Conservation (phyloP, 257 asterid genomes). For the Jaltomata sinuosa region DNA sequence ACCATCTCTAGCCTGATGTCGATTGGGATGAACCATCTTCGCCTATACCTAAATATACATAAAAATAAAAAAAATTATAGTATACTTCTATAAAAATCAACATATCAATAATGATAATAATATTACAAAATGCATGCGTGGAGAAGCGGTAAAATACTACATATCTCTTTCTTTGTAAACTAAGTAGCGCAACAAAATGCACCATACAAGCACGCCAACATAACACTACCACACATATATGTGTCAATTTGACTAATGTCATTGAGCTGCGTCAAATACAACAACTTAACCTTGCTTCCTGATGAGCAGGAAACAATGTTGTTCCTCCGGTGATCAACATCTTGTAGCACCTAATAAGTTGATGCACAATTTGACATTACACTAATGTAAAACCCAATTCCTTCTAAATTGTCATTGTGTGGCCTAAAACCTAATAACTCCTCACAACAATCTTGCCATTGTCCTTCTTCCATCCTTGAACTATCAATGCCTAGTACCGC, state of each 20-base stretch:
- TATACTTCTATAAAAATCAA: conserved; percentile 34
- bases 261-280: conserved; percentile 74
- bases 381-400: conserved; percentile 68
- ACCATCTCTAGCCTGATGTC: no score
- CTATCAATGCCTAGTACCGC: no score
- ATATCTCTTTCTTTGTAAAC: conserved; percentile 36
- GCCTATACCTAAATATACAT: no score
- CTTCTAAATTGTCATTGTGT: conserved; percentile 58
- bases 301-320: conserved; percentile 72
- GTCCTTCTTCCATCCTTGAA: no score
- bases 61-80: no score
- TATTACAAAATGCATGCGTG: no score
- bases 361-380: no score
- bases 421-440: no score
- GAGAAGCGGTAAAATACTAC: no score
- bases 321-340: conserved; percentile 68
- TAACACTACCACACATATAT: conserved; percentile 76
- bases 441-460: no score
- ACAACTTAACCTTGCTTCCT: conserved; percentile 68
- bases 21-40: no score
- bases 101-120: conserved; percentile 27
- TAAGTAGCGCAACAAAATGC: conserved; percentile 71
- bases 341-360: conserved; percentile 65
- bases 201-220: conserved; percentile 63
- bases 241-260: conserved; percentile 65